Base-by-base conservation (phyloP, 352 stramenopile species). In the Phytophthora fragariaefolia region DNA sequence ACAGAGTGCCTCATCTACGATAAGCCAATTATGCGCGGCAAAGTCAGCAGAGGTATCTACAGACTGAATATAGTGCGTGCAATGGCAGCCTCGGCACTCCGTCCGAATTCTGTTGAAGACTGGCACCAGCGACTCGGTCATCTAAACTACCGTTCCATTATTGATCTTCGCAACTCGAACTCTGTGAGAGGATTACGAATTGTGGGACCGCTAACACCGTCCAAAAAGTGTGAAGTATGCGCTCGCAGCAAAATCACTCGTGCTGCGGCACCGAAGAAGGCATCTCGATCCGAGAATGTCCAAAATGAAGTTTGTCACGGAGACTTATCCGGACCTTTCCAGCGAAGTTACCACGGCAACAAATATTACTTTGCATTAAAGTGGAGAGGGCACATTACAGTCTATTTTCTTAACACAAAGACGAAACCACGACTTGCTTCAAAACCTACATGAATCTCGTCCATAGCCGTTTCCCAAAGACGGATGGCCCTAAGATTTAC, bases 401-500 rank as follows among this genome's bases (percentile, higher is more conserved):
- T 55, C 3, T 65, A 55, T 13, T 60, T 65, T n/a, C 13, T 70
- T 0, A 59, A 65, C 12, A 6, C 17, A 4, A 65, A 70, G 5
- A 12, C 23, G 62, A 70, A 0, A 47, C 62, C 0, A 49, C 62
- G 0, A 6, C 13, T 1, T 24, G 10, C 15, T 66, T 66, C 22
- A n/a, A 13, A 1, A 36, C 8, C 0, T 65, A 57, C 13, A n/a
- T 61, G 38, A 65, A 64, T 17, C n/a, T 65, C 0, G 13, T 69
- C 2, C 58, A 69, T 36, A 20, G 61, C 0, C 32, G 61, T 10
- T 63, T 62, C 13, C 17, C 28, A 38, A 0, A 24, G 24, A 42
- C 4, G 40, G 40, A 63, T 10, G 18, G 26, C 48, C 5, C 63
- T 6, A 58, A 32, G 12, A 54, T 53, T 4, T 63, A 36, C 28